phyloP scores from a whole-genome alignment of 805 yeast species.

The Ogataea ramenticola region DNA sequence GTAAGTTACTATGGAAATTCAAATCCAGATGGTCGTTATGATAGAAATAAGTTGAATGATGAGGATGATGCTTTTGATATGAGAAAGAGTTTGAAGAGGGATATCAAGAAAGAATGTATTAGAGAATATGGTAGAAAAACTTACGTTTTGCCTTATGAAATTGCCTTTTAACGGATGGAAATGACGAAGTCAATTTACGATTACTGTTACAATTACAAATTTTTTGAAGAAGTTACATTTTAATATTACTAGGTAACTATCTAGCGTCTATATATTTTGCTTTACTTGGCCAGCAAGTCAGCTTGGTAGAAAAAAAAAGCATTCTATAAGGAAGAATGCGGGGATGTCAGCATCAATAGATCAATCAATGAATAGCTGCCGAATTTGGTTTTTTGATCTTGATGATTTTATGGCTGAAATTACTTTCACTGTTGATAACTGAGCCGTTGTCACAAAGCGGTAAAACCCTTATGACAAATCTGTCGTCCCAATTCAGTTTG shows the following conservation, averaged over 20 bases:
- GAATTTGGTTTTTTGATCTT: background rate
- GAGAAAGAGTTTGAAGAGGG: slow-evolving; percentile 61
- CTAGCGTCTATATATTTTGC: too few species aligned
- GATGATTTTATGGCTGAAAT: background rate
- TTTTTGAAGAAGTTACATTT: too few species aligned
- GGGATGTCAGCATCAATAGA: too few species aligned
- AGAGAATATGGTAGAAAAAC: slow-evolving; percentile 54
- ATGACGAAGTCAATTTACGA: too few species aligned
- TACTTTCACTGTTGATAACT: background rate
- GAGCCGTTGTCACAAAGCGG: background rate
- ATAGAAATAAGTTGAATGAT: slow-evolving; percentile 47
- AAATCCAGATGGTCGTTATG: slow-evolving; percentile 26
- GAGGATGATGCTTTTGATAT: slow-evolving; percentile 82
- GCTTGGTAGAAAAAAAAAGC: background rate
- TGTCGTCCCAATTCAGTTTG: background rate
- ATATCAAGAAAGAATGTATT: slow-evolving; percentile 42
- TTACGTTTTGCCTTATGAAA: slow-evolving; percentile 60
- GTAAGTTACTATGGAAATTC: slow-evolving; percentile 73
- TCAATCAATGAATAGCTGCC: too few species aligned
- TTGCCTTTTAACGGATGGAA: slow-evolving; percentile 46
- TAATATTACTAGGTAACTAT: too few species aligned
- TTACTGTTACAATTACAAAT: too few species aligned
- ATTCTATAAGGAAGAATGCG: background rate
- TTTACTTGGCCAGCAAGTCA: too few species aligned
- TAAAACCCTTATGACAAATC: background rate